These are phyloP conservation scores for Aegilops tauschii DNA, from an alignment of 176 grass and related monocot species.

Conservation along the genomic window DNA sequence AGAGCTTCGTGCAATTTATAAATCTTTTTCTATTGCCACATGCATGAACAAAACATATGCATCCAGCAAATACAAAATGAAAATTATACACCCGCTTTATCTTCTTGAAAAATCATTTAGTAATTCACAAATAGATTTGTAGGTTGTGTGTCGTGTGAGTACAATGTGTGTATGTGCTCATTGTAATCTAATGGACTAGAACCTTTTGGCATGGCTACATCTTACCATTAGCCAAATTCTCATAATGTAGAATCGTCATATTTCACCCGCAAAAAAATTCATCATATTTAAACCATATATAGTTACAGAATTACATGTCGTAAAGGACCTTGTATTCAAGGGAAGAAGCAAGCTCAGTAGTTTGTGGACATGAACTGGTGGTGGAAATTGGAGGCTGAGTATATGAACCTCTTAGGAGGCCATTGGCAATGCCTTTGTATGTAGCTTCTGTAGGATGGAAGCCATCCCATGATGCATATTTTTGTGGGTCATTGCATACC, in stretches of 20 bases:
- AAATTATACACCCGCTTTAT: not conserved
- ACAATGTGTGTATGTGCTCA: not conserved
- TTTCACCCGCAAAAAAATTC: not conserved
- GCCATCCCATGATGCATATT: slow-evolving; percentile 70
- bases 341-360: not conserved
- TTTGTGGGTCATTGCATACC: slow-evolving; percentile 45
- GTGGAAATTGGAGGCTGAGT: slow-evolving; percentile 34
- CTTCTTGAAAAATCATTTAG: not conserved
- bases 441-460: slow-evolving; percentile 47
- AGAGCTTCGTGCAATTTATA: not conserved
- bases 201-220: not conserved
- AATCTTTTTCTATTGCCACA: not conserved
- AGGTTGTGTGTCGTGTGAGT: too few species aligned
- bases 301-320: slow-evolving; percentile 10
- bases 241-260: not conserved
- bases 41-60: not conserved
- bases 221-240: not conserved
- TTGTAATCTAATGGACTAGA: not conserved
- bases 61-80: not conserved
- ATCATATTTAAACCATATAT: not conserved
- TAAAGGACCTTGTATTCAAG: slow-evolving; percentile 18
- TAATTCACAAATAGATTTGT: too few species aligned
- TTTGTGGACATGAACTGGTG: slow-evolving; percentile 15
- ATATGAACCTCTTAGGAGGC: slow-evolving; percentile 43
- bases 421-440: slow-evolving; percentile 50